phyloP scores from a whole-genome alignment of 1,139 yeast genomes.

The Debaryomyces udenii region DNA sequence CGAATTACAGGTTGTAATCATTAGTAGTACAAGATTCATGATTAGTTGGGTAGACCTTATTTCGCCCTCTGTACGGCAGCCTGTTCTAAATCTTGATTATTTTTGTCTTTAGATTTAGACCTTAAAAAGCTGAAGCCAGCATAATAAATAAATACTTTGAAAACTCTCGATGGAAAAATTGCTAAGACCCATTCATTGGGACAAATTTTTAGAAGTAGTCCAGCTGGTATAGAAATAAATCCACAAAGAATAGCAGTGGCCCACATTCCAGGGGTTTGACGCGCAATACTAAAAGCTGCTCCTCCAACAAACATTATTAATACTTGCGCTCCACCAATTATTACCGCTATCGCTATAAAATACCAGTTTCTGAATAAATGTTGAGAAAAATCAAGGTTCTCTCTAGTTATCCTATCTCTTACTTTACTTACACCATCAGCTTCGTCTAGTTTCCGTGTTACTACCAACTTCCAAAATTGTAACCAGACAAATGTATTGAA shows the following conservation, averaged over 20 bases:
- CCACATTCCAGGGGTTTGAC: constrained; percentile 88
- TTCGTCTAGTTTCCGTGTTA: constrained; percentile 90
- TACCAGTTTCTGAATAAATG: constrained; percentile 82
- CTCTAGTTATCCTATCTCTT: constrained; percentile 57
- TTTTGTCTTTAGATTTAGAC: constrained; percentile 29
- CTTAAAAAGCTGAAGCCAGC: constrained; percentile 51
- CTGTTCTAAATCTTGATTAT: constrained; percentile 27
- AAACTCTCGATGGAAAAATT: constrained; percentile 67
- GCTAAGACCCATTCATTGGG: constrained; percentile 80
- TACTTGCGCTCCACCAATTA: constrained; percentile 84
- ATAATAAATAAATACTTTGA: constrained; percentile 48
- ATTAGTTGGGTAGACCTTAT: too few relatives aligned
- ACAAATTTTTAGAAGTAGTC: constrained; percentile 69
- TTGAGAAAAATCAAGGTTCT: constrained; percentile 77
- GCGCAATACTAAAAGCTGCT: constrained; percentile 81
- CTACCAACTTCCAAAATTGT: constrained; percentile 92
- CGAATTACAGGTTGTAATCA: too few relatives aligned
- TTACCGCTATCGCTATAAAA: constrained; percentile 67
- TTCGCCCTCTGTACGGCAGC: neutral
- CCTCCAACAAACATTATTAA: constrained; percentile 97
- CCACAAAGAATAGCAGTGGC: constrained; percentile 87
- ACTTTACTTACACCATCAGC: constrained; percentile 66
- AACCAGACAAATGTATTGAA: constrained; percentile 98
- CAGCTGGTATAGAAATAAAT: constrained; percentile 77
- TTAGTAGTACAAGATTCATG: too few relatives aligned